Base-by-base conservation (phyloP, 1,284 basidiomycete genomes). In the Irpex sp. region DNA sequence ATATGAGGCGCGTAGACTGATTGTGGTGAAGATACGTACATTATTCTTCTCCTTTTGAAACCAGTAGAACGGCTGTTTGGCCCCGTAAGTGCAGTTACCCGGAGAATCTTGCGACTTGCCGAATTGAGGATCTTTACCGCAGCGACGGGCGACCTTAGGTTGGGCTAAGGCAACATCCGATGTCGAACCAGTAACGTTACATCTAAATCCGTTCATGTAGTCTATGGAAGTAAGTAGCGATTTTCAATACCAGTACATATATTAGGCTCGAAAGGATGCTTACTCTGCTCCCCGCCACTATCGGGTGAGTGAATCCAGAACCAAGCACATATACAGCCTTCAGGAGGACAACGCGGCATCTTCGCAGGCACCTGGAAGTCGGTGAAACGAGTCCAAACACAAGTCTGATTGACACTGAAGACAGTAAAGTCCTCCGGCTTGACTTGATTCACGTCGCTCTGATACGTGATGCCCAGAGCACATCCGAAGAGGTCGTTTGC, bases 171-270 rank as follows among this genome's bases (percentile, higher is more conserved):
- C 73, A 2, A 85, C 79, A 11, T 70, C 77, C 5, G 86, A 87
- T 0, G 78, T 81, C 1, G 85, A 76, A 40, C 81, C 81, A 0
- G 86, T 87, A 51, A 92, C 76, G 61, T 83, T 83, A 76, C 91
- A 92, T 66, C 84, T 83, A 79, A 92, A 92, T n/a, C 86, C 86
- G 64, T 85, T 89, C 87, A 92, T 91, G 77, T 90, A 92, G 70
- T 84, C 84, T 85, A 56, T 48, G 2, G 9, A 17, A 26, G 37
- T 5, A 40, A 34, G 0, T 34, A 34, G 31, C 31, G 31, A 34
- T 34, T 34, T 34, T 34, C 5, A 6, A 34, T 34, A 34, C 31
- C 31, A 34, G 31, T 34, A 34, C 31, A 34, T 34, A 34, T 1
- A 34, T 34, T 6, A 34, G 31, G 31, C 31, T 1, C 6, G 31